Evolutionary conservation across 768 basidiomycete species (phyloP).

Genomic region (Lyophyllum semitale): DNA sequence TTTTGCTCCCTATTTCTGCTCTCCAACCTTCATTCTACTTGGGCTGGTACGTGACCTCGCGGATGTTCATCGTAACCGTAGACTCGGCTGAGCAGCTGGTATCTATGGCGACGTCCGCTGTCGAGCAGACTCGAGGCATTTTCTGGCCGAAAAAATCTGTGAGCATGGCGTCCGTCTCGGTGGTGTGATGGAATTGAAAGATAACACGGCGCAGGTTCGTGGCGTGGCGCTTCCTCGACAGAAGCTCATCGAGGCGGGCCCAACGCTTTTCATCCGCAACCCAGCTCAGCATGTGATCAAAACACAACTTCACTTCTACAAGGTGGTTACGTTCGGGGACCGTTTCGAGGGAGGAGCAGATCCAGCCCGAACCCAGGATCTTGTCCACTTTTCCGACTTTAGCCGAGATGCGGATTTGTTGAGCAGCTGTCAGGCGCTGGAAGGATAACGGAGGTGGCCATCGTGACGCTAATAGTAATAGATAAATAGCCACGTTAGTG

Average conservation of each 20-base stretch:
- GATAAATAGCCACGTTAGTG: too few species aligned
- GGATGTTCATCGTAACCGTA: neutral
- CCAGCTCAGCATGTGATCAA: neutral
- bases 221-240: neutral
- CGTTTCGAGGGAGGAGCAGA: neutral
- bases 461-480: neutral
- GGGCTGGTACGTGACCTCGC: too few species aligned
- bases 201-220: neutral
- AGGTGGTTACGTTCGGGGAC: neutral
- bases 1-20: too few species aligned
- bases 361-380: neutral
- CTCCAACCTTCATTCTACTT: too few species aligned
- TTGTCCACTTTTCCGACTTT: too few species aligned
- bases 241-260: neutral
- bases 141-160: neutral
- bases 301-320: neutral
- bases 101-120: neutral
- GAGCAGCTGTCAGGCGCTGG: neutral
- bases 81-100: neutral
- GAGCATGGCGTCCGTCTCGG: neutral
- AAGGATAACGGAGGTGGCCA: neutral
- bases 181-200: neutral
- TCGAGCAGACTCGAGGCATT: neutral
- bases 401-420: neutral
- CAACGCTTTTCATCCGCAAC: neutral